Percentiles rank a stretch among this genome's conserved stretches.
Evolutionary conservation across 768 basidiomycete genomes (phyloP).

Genomic region (Gyrodon lividus): DNA sequence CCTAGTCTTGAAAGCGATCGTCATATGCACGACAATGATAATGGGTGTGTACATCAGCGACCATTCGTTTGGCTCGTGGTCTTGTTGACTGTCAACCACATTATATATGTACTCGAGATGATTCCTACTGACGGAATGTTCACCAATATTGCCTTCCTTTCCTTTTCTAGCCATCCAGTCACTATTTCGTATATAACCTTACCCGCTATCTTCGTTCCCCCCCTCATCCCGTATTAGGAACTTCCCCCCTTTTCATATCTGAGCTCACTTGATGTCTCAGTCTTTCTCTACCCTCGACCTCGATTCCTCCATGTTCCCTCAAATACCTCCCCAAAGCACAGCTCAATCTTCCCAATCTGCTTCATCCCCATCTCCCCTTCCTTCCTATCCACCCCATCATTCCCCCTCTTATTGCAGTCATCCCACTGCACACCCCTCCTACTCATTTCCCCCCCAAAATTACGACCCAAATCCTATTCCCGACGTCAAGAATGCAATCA

Average conservation of each 20-base stretch:
- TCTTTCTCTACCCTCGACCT: constrained; percentile 13
- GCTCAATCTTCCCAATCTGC: background rate
- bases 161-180: constrained; percentile 17
- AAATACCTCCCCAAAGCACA: too few relatives aligned
- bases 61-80: too few relatives aligned
- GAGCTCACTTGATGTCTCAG: constrained; percentile 27
- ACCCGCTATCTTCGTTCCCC: background rate
- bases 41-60: too few relatives aligned
- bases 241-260: too few relatives aligned
- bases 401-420: constrained; percentile 12
- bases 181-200: constrained; percentile 20
- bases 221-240: constrained; percentile 4
- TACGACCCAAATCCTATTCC: background rate
- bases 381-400: constrained; percentile 9
- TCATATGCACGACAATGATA: too few relatives aligned
- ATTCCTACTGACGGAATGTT: too few relatives aligned
- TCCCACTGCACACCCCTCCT: background rate
- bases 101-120: too few relatives aligned
- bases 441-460: background rate
- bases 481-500: constrained; percentile 1
- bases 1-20: too few relatives aligned
- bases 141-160: too few relatives aligned
- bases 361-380: background rate
- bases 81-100: too few relatives aligned
- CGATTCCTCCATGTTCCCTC: constrained; percentile 7